Evolutionary conservation across 768 basidiomycete species (phyloP).

Genomic region (Boletus fagicola): DNA sequence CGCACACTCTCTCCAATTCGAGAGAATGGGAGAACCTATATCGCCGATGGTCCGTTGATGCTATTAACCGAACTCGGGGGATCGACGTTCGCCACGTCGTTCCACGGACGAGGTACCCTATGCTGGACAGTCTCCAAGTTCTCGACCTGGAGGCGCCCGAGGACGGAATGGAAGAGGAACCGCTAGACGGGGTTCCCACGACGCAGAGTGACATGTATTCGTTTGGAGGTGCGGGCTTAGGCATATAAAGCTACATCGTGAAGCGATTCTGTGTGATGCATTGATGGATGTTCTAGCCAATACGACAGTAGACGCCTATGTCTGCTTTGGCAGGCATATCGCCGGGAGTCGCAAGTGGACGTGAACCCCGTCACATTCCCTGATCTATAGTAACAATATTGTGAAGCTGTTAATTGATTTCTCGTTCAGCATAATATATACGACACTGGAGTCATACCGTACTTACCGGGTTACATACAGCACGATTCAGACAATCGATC

Average conservation of each 20-base stretch:
- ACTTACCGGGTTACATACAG: neutral
- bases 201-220: conserved; percentile 9
- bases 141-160: neutral
- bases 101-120: conserved; percentile 14
- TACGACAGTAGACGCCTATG: neutral
- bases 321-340: neutral
- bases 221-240: neutral
- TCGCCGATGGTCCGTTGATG: conserved; percentile 10
- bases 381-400: neutral
- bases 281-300: neutral
- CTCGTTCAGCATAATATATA: neutral
- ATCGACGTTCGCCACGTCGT: conserved; percentile 17
- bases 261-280: neutral
- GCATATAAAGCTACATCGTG: neutral
- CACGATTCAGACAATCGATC: neutral
- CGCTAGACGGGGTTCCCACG: neutral
- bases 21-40: conserved; percentile 34
- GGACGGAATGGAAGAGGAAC: neutral
- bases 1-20: conserved; percentile 28
- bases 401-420: neutral
- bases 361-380: neutral
- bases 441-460: neutral
- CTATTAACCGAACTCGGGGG: too few species aligned
- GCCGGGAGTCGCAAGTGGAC: too few species aligned
- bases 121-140: conserved; percentile 23